Conservation (phyloP, 2,329 filamentous ascomycete species). For the Fusarium zealandicum region DNA sequence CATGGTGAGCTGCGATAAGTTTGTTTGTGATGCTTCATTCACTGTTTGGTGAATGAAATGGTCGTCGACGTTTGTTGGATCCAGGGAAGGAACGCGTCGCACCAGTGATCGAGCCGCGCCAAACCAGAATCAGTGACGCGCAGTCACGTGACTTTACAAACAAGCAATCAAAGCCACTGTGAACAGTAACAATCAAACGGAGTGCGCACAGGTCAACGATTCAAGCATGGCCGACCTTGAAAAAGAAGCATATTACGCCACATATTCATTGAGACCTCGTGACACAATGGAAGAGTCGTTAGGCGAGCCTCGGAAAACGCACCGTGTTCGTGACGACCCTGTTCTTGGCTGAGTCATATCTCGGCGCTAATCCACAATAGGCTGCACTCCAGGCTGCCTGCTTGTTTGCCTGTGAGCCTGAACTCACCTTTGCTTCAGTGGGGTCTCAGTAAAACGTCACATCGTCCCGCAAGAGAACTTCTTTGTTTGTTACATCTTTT, state of each 20-base stretch:
- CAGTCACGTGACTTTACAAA: slow-evolving; percentile 26
- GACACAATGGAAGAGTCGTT: too few relatives aligned
- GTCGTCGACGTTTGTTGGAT: neutral
- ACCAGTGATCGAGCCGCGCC: slow-evolving; percentile 3
- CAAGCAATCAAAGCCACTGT: too few relatives aligned
- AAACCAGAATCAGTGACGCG: slow-evolving; percentile 36
- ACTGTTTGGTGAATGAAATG: slow-evolving; percentile 1
- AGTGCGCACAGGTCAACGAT: too few relatives aligned
- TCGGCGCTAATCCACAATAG: slow-evolving; percentile 23
- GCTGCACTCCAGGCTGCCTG: slow-evolving; percentile 24
- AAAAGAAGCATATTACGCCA: too few relatives aligned
- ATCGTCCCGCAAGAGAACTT: slow-evolving; percentile 25
- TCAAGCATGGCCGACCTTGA: too few relatives aligned
- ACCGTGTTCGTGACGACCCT: slow-evolving; percentile 6
- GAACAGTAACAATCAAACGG: too few relatives aligned
- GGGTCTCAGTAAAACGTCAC: slow-evolving; percentile 39
- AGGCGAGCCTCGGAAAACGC: slow-evolving; percentile 46
- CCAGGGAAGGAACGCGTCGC: slow-evolving; percentile 19
- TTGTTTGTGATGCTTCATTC: neutral
- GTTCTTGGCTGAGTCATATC: neutral
- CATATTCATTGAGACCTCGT: too few relatives aligned
- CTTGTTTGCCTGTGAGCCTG: slow-evolving; percentile 22
- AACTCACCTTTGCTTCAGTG: slow-evolving; percentile 22
- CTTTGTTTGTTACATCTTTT: slow-evolving; percentile 24
- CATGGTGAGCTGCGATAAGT: slow-evolving; percentile 9